A percentile compares a stretch with the other conserved stretches of the same genome.
These are phyloP conservation scores for Chaetothyriales sp. DNA, from an alignment of 2,329 filamentous ascomycete species.

Conservation along the genomic window DNA sequence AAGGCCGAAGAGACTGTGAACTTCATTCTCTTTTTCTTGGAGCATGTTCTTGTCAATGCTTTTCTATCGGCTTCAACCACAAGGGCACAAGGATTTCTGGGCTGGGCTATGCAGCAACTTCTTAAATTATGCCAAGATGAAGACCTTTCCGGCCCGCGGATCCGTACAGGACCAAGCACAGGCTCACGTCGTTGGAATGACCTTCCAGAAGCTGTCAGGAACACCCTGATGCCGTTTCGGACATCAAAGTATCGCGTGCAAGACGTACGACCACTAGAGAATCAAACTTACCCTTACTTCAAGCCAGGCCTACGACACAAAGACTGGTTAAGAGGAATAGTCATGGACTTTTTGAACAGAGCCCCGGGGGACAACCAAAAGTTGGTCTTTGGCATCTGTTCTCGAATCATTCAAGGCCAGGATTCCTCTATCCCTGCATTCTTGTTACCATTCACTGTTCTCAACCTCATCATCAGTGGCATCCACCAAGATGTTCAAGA, in stretches of 20 bases:
- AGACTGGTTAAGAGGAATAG: constrained; percentile 68
- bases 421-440: constrained; percentile 79
- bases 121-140: constrained; percentile 58
- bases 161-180: constrained; percentile 3
- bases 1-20: constrained; percentile 63
- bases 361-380: constrained; percentile 60
- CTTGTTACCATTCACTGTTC: constrained; percentile 69
- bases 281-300: constrained; percentile 65
- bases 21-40: constrained; percentile 73
- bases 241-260: constrained; percentile 68
- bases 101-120: constrained; percentile 88
- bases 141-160: constrained; percentile 25
- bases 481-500: constrained; percentile 47
- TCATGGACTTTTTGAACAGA: constrained; percentile 67
- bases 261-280: constrained; percentile 22
- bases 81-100: constrained; percentile 75
- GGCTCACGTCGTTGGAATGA: constrained; percentile 44
- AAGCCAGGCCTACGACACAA: constrained; percentile 49
- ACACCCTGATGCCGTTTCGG: constrained; percentile 76
- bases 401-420: constrained; percentile 69
- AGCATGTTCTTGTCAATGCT: constrained; percentile 76
- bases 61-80: constrained; percentile 86
- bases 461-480: constrained; percentile 70
- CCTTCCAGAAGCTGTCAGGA: constrained; percentile 63
- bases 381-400: constrained; percentile 67